phyloP scores from a whole-genome alignment of 106 monocot species.

The Gastrodia elata region DNA sequence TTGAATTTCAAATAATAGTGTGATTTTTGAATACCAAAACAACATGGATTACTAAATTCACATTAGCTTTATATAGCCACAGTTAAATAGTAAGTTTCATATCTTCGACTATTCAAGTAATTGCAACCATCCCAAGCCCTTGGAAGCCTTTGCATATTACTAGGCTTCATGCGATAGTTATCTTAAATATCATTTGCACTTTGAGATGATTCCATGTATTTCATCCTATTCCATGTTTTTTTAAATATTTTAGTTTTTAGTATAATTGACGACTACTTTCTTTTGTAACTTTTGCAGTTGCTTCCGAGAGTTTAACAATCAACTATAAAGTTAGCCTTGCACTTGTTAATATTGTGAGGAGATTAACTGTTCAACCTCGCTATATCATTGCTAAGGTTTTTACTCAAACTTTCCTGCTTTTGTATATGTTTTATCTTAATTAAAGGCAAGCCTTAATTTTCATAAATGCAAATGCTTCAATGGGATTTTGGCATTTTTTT shows the following conservation, averaged over 20 bases:
- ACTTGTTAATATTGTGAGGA: conserved; percentile 68
- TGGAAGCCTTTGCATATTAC: neutral
- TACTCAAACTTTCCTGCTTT: neutral
- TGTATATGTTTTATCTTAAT: neutral
- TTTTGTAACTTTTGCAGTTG: conserved; percentile 35
- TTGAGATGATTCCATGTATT: neutral
- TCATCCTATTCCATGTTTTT: neutral
- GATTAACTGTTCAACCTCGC: conserved; percentile 55
- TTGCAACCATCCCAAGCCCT: too few species aligned
- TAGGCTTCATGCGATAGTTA: neutral
- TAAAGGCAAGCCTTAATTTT: neutral
- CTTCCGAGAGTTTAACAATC: conserved; percentile 89
- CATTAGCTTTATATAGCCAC: too few species aligned
- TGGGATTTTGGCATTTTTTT: neutral
- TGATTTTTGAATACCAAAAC: too few species aligned
- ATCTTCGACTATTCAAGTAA: too few species aligned
- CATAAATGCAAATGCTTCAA: neutral
- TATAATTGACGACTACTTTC: neutral
- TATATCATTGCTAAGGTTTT: conserved; percentile 96
- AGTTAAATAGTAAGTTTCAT: too few species aligned
- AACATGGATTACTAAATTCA: too few species aligned
- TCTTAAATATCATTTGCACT: neutral
- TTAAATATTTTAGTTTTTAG: neutral
- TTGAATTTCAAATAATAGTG: too few species aligned
- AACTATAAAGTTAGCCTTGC: conserved; percentile 94